phyloP scores from a whole-genome alignment of 768 basidiomycete genomes.

The Phanerochaete carnosa region DNA sequence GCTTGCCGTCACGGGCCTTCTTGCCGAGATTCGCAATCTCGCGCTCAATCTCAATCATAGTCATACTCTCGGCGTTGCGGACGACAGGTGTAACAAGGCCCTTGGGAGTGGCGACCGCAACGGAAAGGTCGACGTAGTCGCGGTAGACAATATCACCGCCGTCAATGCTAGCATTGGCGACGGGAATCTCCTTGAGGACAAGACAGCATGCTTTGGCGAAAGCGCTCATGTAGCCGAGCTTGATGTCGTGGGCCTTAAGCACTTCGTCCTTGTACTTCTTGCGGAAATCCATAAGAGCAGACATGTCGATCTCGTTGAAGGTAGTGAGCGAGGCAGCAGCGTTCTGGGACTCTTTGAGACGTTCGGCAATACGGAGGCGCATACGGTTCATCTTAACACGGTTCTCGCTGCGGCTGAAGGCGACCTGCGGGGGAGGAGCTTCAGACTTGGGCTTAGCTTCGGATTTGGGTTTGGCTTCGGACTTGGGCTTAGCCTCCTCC shows the following conservation, averaged over 20 bases:
- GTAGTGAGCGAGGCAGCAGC: conserved; percentile 95
- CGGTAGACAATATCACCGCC: conserved; percentile 86
- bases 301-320: conserved; percentile 99
- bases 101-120: conserved; percentile 97
- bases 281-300: conserved; percentile 89
- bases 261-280: conserved; percentile 90
- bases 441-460: conserved; percentile 21
- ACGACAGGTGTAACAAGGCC: conserved; percentile 96
- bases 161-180: conserved; percentile 95
- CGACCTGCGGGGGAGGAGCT: conserved; percentile 31
- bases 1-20: conserved; percentile 92
- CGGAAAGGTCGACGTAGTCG: conserved; percentile 91
- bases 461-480: conserved; percentile 20
- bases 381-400: conserved; percentile 99
- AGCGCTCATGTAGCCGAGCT: conserved; percentile 97
- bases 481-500: conserved; percentile 15
- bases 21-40: conserved; percentile 89
- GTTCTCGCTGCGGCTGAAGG: conserved; percentile 77
- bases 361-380: conserved; percentile 95
- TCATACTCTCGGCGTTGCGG: conserved; percentile 83
- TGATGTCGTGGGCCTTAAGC: conserved; percentile 89
- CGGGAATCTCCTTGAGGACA: conserved; percentile 38
- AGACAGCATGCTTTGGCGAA: conserved; percentile 80
- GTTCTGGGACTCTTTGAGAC: conserved; percentile 97
- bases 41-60: conserved; percentile 87